Base-by-base conservation (phyloP, 441 rosid genomes). In the Manihot esculenta region DNA sequence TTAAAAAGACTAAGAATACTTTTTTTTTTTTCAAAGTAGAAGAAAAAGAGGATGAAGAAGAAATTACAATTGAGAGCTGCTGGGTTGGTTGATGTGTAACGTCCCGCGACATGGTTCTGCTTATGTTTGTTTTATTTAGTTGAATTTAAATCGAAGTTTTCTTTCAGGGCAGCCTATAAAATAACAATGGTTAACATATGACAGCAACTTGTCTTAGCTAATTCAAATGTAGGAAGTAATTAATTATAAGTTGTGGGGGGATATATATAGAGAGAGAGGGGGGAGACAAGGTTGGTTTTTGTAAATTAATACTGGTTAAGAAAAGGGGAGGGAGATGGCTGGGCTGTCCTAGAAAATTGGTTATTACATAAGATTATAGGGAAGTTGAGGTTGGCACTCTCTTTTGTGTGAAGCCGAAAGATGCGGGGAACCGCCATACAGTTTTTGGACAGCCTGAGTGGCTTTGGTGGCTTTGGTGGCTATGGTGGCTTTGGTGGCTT, bases 1-100 rank as follows among this genome's bases (percentile, higher is more conserved):
- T n/a, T n/a, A 35, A 35, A 35, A 7, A 35, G 5, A 35, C 3
- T 35, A 7, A 35, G 41, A 35, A 35, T 35, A 35, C 7, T 35
- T 0, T 30, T 2, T 30, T 30, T 30, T 30, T 30, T 30, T 30
- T n/a, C n/a, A n/a, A n/a, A n/a, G n/a, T n/a, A 30, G 4, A 30
- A 44, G 17, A 54, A 55, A 10, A 13, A 47, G 12, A 7, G 56
- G 27, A 20, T 49, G 7, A 5, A 60, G 15, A n/a, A 10, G 13
- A 5, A 20, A 20, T 79, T 86, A 90, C 90, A 71, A 82, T 79
- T 0, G 81, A 81, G 69, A 84, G 87, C 68, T 86, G 93, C 53
- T 74, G 82, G 3, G 76, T 80, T 11, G 83, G 81, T 18, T 62
- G 82, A 74, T 80, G 84, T 75, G 85, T 75, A 64, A 83, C 74